phyloP scores from a whole-genome alignment of 441 rosid species.

The Arabidopsis lyrata region DNA sequence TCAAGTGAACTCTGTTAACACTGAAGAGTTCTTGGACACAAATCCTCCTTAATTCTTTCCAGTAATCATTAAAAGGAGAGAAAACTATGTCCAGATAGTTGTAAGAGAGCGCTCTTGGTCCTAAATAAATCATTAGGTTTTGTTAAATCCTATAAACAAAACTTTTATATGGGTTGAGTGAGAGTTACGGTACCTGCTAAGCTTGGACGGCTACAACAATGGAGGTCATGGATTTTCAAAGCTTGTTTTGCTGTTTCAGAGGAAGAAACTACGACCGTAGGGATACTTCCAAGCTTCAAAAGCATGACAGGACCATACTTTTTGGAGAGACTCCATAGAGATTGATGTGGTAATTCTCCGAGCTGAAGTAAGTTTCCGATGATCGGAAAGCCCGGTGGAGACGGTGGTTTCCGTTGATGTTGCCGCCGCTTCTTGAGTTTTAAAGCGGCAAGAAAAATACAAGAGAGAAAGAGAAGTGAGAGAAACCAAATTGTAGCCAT shows the following conservation, averaged over 20 bases:
- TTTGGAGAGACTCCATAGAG: constrained; percentile 29
- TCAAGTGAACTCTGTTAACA: constrained; percentile 47
- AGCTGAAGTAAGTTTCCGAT: constrained; percentile 34
- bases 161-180: background rate
- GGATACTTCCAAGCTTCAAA: constrained; percentile 16
- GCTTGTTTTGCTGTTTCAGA: background rate
- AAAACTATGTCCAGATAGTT: constrained; percentile 48
- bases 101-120: constrained; percentile 49
- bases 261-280: background rate
- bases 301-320: constrained; percentile 31
- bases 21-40: constrained; percentile 49
- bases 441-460: background rate
- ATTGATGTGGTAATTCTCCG: constrained; percentile 20
- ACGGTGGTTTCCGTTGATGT: background rate
- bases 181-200: constrained; percentile 29
- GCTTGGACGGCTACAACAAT: constrained; percentile 62
- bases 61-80: constrained; percentile 47
- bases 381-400: constrained; percentile 3
- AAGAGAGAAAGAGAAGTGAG: background rate
- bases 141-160: background rate
- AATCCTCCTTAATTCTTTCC: constrained; percentile 54
- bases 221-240: constrained; percentile 45
- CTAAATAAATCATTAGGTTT: background rate
- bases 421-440: background rate
- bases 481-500: background rate